A percentile compares a stretch with the other conserved stretches of the same genome.
Evolutionary conservation across 805 yeast species (phyloP).

Genomic region (Wickerhamiella nectarea): DNA sequence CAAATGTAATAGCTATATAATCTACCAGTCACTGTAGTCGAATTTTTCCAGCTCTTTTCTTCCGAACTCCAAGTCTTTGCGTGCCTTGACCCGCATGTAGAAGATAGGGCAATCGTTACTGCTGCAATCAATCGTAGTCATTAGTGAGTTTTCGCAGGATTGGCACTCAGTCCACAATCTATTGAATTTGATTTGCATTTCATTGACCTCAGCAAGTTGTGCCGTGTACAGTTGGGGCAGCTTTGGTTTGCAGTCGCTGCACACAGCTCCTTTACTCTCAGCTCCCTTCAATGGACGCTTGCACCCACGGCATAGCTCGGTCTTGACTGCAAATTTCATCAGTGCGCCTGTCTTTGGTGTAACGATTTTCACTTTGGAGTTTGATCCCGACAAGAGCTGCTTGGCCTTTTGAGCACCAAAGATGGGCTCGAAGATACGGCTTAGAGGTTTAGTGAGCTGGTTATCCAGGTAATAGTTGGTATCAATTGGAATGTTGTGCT

Average conservation of each 20-base stretch:
- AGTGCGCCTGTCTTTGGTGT: conserved; percentile 76
- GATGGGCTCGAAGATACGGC: conserved; percentile 89
- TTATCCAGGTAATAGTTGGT: conserved; percentile 87
- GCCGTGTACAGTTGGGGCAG: conserved; percentile 73
- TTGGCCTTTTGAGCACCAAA: conserved; percentile 74
- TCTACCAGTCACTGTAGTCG: conserved; percentile 34
- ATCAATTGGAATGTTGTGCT: conserved; percentile 84
- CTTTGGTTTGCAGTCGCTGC: conserved; percentile 55
- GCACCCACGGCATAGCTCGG: conserved; percentile 81
- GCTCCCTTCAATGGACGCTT: conserved; percentile 52
- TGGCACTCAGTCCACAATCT: conserved; percentile 97
- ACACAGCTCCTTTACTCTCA: conserved; percentile 55
- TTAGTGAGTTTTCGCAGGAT: conserved; percentile 89
- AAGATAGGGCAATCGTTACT: conserved; percentile 96
- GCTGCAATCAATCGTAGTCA: conserved; percentile 89
- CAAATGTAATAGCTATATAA: too few species aligned
- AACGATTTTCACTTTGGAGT: conserved; percentile 55
- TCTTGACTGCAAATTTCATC: conserved; percentile 82
- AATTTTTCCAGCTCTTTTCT: conserved; percentile 48
- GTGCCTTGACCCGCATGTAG: conserved; percentile 85
- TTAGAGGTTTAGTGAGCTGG: conserved; percentile 82
- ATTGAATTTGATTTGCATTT: conserved; percentile 67
- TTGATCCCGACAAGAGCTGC: conserved; percentile 67
- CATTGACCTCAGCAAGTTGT: conserved; percentile 66
- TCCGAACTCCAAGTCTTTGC: conserved; percentile 51